These are phyloP conservation scores for Westerdykella aurantiaca DNA, from an alignment of 2,329 filamentous ascomycete genomes.

Conservation along the genomic window DNA sequence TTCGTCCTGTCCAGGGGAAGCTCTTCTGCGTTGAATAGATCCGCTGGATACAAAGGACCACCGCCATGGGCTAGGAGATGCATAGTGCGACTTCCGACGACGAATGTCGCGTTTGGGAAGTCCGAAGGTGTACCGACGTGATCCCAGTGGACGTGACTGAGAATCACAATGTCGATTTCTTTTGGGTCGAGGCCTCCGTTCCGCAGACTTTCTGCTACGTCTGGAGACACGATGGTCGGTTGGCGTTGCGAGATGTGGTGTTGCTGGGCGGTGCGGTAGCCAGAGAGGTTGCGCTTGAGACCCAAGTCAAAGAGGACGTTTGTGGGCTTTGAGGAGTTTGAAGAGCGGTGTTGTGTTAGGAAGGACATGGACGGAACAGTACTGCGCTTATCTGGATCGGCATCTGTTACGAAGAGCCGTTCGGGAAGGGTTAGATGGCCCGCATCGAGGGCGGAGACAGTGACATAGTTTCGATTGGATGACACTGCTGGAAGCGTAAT, in stretches of 20 bases:
- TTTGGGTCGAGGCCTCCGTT: conserved; percentile 33
- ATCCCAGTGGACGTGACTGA: conserved; percentile 55
- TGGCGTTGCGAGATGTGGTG: conserved; percentile 43
- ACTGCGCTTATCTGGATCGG: conserved; percentile 39
- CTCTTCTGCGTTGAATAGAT: conserved; percentile 43
- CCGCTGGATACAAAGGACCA: conserved; percentile 36
- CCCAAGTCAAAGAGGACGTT: conserved; percentile 52
- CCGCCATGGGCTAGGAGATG: conserved; percentile 24
- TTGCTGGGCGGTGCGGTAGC: conserved; percentile 43
- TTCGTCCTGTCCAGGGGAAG: conserved; percentile 38
- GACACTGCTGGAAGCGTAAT: conserved; percentile 19
- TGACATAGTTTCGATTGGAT: conserved; percentile 22
- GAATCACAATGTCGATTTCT: conserved; percentile 40
- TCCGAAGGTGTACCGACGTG: conserved; percentile 53
- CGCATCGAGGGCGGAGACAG: conserved; percentile 27
- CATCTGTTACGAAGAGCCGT: conserved; percentile 42
- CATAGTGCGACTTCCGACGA: conserved; percentile 42
- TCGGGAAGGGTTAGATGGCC: conserved; percentile 45
- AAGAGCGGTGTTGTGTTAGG: conserved; percentile 45
- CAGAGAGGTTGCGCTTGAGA: conserved; percentile 41
- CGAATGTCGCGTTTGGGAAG: conserved; percentile 45
- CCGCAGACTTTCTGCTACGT: conserved; percentile 38
- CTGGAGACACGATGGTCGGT: conserved; percentile 43
- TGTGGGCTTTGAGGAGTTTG: conserved; percentile 19
- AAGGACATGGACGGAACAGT: conserved; percentile 52